A percentile compares a stretch with the other conserved stretches of the same genome.
Conservation (phyloP, 352 stramenopile genomes). For the Phytophthora citrophthora region DNA sequence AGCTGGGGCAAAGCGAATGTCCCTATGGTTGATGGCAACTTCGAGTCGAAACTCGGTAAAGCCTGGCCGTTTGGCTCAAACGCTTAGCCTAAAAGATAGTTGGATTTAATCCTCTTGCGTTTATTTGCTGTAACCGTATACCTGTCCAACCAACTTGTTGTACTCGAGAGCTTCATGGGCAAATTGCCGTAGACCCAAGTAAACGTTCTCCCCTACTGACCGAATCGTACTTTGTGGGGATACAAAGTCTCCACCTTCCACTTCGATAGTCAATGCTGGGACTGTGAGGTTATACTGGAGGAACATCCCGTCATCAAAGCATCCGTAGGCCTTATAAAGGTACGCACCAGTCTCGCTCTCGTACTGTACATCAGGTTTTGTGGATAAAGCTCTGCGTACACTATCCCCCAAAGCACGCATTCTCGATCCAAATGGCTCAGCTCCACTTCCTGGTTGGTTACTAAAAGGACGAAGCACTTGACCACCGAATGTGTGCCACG, state of each 20-base stretch:
- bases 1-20: slow-evolving; percentile 7
- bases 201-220: slow-evolving; percentile 56
- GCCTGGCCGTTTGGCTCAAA: neutral
- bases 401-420: slow-evolving; percentile 53
- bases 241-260: slow-evolving; percentile 76
- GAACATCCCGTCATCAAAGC: slow-evolving; percentile 72
- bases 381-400: slow-evolving; percentile 58
- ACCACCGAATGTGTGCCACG: slow-evolving; percentile 67
- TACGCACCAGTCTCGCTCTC: slow-evolving; percentile 55
- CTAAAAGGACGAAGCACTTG: slow-evolving; percentile 75
- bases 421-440: slow-evolving; percentile 57
- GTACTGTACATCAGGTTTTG: slow-evolving; percentile 46
- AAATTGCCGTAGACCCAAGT: slow-evolving; percentile 66
- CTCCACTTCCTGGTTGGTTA: slow-evolving; percentile 41
- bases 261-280: slow-evolving; percentile 71
- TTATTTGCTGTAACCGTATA: slow-evolving; percentile 4
- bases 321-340: slow-evolving; percentile 76
- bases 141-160: slow-evolving; percentile 42
- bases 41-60: slow-evolving; percentile 7
- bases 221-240: slow-evolving; percentile 64
- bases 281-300: slow-evolving; percentile 67
- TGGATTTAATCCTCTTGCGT: too few species aligned
- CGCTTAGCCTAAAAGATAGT: too few species aligned
- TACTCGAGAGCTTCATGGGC: slow-evolving; percentile 59
- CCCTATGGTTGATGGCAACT: slow-evolving; percentile 11